Percentiles rank a stretch among this genome's conserved stretches.
Conservation (phyloP, 768 basidiomycete genomes). For the Cyclocybe aegerita region DNA sequence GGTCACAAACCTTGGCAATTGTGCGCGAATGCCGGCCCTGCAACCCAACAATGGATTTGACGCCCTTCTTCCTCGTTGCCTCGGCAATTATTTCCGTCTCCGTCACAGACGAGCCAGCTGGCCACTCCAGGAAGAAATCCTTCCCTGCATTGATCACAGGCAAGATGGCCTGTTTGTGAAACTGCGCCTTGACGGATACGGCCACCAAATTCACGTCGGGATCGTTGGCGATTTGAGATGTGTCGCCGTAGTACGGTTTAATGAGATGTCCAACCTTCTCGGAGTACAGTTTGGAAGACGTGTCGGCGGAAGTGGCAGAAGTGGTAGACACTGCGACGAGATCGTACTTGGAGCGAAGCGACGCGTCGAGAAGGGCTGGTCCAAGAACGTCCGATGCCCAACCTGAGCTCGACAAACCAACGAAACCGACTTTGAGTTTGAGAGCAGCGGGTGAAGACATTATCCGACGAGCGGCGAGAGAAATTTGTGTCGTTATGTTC, state of each 20-base stretch:
- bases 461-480: too few species aligned
- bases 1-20: slow-evolving; percentile 24
- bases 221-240: slow-evolving; percentile 28
- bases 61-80: slow-evolving; percentile 24
- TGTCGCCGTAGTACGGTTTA: slow-evolving; percentile 31
- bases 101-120: slow-evolving; percentile 25
- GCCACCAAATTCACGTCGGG: slow-evolving; percentile 35
- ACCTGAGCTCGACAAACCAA: slow-evolving; percentile 29
- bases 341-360: slow-evolving; percentile 18
- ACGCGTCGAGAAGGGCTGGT: slow-evolving; percentile 18
- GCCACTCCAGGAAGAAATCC: slow-evolving; percentile 39
- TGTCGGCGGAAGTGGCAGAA: slow-evolving; percentile 25
- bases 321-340: slow-evolving; percentile 33
- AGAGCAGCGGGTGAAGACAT: too few species aligned
- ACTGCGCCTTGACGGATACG: slow-evolving; percentile 27
- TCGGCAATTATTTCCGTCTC: slow-evolving; percentile 32
- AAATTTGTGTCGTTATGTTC: too few species aligned
- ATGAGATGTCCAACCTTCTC: slow-evolving; percentile 21
- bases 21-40: slow-evolving; percentile 27
- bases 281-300: slow-evolving; percentile 27
- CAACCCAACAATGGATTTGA: slow-evolving; percentile 30
- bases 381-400: slow-evolving; percentile 26
- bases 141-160: slow-evolving; percentile 37
- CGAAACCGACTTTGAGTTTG: too few species aligned
- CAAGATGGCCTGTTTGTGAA: slow-evolving; percentile 24